These are phyloP conservation scores for Calendula officinalis DNA, from an alignment of 129 eudicot genomes.

Conservation along the genomic window DNA sequence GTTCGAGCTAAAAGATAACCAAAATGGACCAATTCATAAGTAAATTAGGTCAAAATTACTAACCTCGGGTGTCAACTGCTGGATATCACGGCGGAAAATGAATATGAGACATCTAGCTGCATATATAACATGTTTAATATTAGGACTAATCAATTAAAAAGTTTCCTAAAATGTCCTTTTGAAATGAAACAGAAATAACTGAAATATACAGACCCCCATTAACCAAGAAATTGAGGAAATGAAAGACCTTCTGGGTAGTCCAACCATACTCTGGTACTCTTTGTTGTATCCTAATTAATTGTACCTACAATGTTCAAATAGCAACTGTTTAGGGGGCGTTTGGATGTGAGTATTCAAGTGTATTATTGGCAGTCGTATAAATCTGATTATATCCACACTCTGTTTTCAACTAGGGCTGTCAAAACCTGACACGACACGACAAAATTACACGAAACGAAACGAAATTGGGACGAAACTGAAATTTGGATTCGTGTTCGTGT, in stretches of 20 bases:
- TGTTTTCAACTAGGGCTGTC: neutral
- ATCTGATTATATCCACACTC: neutral
- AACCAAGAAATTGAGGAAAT: conserved; percentile 84
- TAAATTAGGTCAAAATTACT: neutral
- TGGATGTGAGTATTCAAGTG: neutral
- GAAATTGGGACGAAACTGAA: too few relatives aligned
- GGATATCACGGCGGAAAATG: conserved; percentile 69
- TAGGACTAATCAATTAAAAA: conserved; percentile 1
- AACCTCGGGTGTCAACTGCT: conserved; percentile 74
- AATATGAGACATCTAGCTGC: conserved; percentile 76
- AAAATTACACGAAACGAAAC: too few relatives aligned
- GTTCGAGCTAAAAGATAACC: neutral
- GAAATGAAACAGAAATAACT: neutral
- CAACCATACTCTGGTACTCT: conserved; percentile 97
- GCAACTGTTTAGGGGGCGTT: neutral
- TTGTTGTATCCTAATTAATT: conserved; percentile 70
- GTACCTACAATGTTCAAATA: conserved; percentile 50
- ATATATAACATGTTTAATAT: conserved; percentile 14
- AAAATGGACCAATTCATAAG: neutral
- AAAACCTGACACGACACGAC: neutral
- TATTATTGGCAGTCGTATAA: neutral
- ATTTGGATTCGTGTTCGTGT: too few relatives aligned
- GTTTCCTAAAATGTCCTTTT: conserved; percentile 1
- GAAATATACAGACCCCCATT: conserved; percentile 65
- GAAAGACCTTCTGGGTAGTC: conserved; percentile 99